Evolutionary conservation across 2,329 filamentous ascomycete species (phyloP), one percentile per base, ranked within the genome.

Genomic region (Colletotrichum simmondsii): DNA sequence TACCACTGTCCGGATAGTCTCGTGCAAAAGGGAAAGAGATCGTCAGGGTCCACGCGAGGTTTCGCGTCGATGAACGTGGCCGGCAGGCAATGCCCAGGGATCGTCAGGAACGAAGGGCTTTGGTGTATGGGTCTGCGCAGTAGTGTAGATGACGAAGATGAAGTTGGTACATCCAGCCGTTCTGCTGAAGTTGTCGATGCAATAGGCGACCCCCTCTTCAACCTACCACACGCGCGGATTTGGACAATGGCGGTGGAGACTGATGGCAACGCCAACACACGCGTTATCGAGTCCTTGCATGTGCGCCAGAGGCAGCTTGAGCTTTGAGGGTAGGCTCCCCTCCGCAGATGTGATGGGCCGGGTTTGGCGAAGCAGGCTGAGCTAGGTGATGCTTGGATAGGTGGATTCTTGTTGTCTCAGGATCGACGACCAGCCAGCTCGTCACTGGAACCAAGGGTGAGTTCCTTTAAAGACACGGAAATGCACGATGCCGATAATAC

Each of bases 261-360:
- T 11, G 37, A 22, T 49, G 52, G 19, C n/a, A n/a, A 58, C 46
- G 61, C 46, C 61, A 63, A 30, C 61, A 37, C 46, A 63, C 30
- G 60, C 24, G 46, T 63, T 63, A 63, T 63, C 61, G 61, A 26
- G 46, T 54, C 32, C 61, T 22, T 63, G 61, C 61, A 63, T 63
- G 37, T 53, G 61, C 60, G n/a, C 60, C n/a, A 30, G 3, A 30
- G 60, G 24, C 46, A n/a, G 60, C 32, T 63, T 24, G n/a, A 22
- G 60, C 46, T 16, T 53, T 35, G 28, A 22, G 46, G 52, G 52
- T 22, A 22, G n/a, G 42, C 7, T 11, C 11, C 6, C 11, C 10
- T 32, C 30, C 11, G 60, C 46, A 42, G 16, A 63, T 49, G 28
- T 58, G 16, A 35, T 19, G 14, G 54, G 54, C 22, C 42, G 54